phyloP scores from a whole-genome alignment of 192 early-diverging fungal species.

The Backusella circina region DNA sequence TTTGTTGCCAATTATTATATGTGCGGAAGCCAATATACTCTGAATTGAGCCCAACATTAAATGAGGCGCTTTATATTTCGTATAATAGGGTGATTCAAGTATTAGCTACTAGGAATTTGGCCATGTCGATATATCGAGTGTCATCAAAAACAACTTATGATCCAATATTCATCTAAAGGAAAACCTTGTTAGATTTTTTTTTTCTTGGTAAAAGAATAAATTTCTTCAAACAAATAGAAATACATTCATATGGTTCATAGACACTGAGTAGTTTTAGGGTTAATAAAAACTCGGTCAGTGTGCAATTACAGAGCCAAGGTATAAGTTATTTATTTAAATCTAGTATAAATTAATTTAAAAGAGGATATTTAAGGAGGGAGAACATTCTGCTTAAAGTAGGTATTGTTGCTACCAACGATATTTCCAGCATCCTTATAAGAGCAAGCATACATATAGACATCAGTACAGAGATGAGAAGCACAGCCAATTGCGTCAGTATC shows the following conservation, averaged over 20 bases:
- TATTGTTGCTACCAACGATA: slow-evolving; percentile 3
- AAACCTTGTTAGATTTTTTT: too few species aligned
- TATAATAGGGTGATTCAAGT: too few species aligned
- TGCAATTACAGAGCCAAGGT: neutral
- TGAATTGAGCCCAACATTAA: too few species aligned
- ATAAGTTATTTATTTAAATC: neutral
- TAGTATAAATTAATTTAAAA: neutral
- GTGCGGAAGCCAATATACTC: too few species aligned
- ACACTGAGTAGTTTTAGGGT: neutral
- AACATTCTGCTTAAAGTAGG: slow-evolving; percentile 32
- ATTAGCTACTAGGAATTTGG: too few species aligned
- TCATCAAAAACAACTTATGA: too few species aligned
- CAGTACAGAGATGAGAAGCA: slow-evolving; percentile 19
- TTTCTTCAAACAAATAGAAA: neutral
- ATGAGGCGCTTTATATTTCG: too few species aligned
- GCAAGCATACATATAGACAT: slow-evolving; percentile 38
- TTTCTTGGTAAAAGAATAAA: too few species aligned
- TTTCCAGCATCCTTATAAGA: slow-evolving; percentile 42
- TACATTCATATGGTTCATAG: neutral
- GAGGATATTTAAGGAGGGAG: neutral
- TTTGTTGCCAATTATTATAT: too few species aligned
- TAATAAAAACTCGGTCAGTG: neutral
- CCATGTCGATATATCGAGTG: too few species aligned
- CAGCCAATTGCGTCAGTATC: slow-evolving; percentile 31
- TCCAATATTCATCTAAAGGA: too few species aligned